phyloP scores from a whole-genome alignment of 495 filamentous ascomycete genomes.

The Penicillium coprophilum region DNA sequence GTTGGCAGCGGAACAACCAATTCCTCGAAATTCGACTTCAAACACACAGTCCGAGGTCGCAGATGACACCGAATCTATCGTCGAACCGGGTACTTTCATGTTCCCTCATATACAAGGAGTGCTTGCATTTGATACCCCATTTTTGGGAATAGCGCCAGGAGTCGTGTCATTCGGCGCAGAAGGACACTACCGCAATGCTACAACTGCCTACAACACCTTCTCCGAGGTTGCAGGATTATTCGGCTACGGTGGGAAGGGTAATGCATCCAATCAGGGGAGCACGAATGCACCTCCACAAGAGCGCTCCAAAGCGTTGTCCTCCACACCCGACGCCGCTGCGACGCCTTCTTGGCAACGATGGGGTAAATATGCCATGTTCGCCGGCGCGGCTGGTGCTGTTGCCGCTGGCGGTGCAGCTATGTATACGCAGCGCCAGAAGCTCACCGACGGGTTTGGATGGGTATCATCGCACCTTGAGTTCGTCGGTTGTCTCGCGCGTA shows the following conservation, averaged over 20 bases:
- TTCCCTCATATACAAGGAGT: conserved; percentile 77
- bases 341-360: conserved; percentile 66
- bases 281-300: conserved; percentile 11
- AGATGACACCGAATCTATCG: conserved; percentile 25
- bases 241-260: conserved; percentile 51
- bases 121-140: conserved; percentile 94
- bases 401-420: conserved; percentile 86
- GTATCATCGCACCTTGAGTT: conserved; percentile 93
- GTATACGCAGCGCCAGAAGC: conserved; percentile 76
- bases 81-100: conserved; percentile 49
- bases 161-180: conserved; percentile 90
- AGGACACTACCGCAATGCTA: conserved; percentile 73
- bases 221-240: conserved; percentile 60
- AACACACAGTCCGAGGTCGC: conserved; percentile 13
- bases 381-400: conserved; percentile 75
- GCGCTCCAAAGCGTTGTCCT: conserved; percentile 26
- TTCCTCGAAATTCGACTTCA: conserved; percentile 39
- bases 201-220: conserved; percentile 67
- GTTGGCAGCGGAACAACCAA: conserved; percentile 66
- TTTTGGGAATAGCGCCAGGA: conserved; percentile 82
- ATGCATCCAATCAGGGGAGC: conserved; percentile 19
- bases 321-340: conserved; percentile 48
- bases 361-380: conserved; percentile 81
- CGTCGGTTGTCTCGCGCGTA: conserved; percentile 79
- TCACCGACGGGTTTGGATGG: conserved; percentile 73